Percentiles rank a stretch among this genome's conserved stretches.
These are phyloP conservation scores for Plasmodium cynomolgi DNA, from an alignment of 169 alveolate genomes.

Conservation along the genomic window DNA sequence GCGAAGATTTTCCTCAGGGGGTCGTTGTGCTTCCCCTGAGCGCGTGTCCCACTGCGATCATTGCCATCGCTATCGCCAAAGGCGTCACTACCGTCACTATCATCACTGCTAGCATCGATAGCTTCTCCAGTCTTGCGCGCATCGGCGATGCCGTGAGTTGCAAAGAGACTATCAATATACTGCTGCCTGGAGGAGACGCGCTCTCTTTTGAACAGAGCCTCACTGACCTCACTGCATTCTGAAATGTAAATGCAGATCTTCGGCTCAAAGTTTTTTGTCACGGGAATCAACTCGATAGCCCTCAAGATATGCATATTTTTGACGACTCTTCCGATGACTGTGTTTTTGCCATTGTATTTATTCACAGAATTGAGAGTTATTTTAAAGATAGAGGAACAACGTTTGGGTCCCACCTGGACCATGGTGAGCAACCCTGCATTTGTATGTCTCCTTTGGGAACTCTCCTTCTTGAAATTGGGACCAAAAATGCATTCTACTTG, in stretches of 20 bases:
- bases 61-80: neutral
- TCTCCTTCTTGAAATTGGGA: conserved; percentile 13
- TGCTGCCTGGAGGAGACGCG: conserved; percentile 22
- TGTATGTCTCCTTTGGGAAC: conserved; percentile 30
- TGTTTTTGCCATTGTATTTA: conserved; percentile 34
- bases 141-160: neutral
- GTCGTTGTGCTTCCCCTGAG: neutral
- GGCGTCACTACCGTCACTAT: neutral
- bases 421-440: conserved; percentile 56
- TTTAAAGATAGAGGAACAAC: conserved; percentile 59
- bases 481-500: conserved; percentile 67
- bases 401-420: conserved; percentile 17
- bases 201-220: conserved; percentile 14
- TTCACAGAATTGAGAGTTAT: conserved; percentile 13
- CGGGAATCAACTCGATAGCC: conserved; percentile 53
- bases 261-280: neutral
- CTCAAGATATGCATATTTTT: conserved; percentile 60
- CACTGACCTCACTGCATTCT: conserved; percentile 27
- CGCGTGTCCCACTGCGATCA: neutral
- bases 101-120: neutral
- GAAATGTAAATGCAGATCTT: conserved; percentile 25
- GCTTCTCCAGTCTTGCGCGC: neutral
- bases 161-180: conserved; percentile 32
- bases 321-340: conserved; percentile 39
- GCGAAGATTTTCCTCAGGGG: neutral